A percentile compares a stretch with the other conserved stretches of the same genome.
These are phyloP conservation scores for Rhizopogon roseolus DNA, from an alignment of 768 basidiomycete species.

Conservation along the genomic window DNA sequence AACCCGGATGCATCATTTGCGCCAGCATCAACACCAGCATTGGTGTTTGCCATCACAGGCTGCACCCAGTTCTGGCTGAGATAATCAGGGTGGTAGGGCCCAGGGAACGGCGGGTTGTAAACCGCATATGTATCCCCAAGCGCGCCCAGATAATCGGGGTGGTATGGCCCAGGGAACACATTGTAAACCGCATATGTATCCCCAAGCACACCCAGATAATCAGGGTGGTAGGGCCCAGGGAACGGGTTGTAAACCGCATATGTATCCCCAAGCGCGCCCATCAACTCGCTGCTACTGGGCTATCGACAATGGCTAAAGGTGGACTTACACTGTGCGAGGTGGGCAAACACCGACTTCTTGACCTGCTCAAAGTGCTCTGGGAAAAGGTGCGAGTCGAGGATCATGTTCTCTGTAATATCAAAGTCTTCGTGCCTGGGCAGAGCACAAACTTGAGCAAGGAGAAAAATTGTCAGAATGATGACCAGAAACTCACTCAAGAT, in stretches of 20 bases:
- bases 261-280: no score
- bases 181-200: no score
- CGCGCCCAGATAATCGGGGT: no score
- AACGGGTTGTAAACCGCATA: no score
- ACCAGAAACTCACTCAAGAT: background rate
- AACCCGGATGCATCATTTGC: no score
- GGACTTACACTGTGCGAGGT: background rate
- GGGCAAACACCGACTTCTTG: background rate
- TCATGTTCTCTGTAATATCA: background rate
- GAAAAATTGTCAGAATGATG: background rate
- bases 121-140: conserved; percentile 33
- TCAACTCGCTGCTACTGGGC: conserved; percentile 51
- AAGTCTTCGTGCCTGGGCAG: background rate
- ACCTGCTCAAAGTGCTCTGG: background rate
- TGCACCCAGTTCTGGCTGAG: conserved; percentile 46
- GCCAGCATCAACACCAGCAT: background rate
- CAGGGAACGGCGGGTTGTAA: conserved; percentile 54
- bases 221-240: no score
- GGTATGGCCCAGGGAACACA: no score
- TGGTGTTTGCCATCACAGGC: conserved; percentile 7
- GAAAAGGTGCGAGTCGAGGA: background rate
- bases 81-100: conserved; percentile 74
- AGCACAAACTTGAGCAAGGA: background rate
- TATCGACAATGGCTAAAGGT: no score
- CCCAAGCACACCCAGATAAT: no score